Conservation (phyloP, 495 filamentous ascomycete species). For the Sphaerosporella brunnea region DNA sequence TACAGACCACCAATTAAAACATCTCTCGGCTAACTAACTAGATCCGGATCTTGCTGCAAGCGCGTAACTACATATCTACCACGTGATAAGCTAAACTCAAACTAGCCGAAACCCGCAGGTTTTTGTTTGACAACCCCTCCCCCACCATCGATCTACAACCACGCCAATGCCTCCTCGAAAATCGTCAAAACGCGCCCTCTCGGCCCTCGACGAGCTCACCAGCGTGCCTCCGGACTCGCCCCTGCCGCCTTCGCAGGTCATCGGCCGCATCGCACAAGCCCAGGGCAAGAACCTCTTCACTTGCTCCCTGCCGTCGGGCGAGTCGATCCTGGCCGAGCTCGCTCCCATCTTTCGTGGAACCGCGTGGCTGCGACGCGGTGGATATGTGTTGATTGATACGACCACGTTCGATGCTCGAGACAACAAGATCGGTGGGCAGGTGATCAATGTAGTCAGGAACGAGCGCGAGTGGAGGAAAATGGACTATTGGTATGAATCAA, state of each 20-base stretch:
- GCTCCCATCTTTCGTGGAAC: slow-evolving; percentile 66
- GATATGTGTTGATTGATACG: slow-evolving; percentile 70
- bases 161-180: too few species aligned
- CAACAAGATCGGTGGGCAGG: slow-evolving; percentile 72
- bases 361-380: slow-evolving; percentile 75
- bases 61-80: too few species aligned
- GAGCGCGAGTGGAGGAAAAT: slow-evolving; percentile 85
- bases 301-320: slow-evolving; percentile 39
- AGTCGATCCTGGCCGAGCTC: slow-evolving; percentile 56
- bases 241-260: slow-evolving; percentile 44
- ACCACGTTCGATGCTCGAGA: slow-evolving; percentile 43
- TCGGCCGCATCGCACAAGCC: slow-evolving; percentile 59
- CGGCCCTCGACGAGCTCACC: slow-evolving; percentile 17
- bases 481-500: slow-evolving; percentile 55
- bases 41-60: too few species aligned
- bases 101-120: too few species aligned
- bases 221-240: slow-evolving; percentile 54
- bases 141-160: too few species aligned
- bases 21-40: too few species aligned
- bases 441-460: slow-evolving; percentile 79
- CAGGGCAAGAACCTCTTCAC: slow-evolving; percentile 77
- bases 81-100: too few species aligned
- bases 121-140: too few species aligned
- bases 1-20: too few species aligned
- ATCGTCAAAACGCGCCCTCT: slow-evolving; percentile 13